Base-by-base conservation (phyloP, 495 filamentous ascomycete genomes). In the Chaetomium fimeti region DNA sequence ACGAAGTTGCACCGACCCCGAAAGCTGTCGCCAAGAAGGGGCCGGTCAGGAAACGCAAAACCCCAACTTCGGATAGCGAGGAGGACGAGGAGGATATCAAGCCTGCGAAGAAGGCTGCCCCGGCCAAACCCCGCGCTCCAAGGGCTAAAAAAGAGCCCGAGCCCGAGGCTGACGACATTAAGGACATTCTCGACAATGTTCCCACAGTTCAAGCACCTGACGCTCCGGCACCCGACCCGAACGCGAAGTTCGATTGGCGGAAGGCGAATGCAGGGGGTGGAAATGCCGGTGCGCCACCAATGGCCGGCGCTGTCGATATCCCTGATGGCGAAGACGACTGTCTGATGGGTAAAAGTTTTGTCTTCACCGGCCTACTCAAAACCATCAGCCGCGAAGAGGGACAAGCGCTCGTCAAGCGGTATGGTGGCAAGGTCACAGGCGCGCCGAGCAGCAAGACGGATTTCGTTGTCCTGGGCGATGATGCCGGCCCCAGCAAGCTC, bases 401-500 rank as follows among this genome's bases (percentile, higher is more conserved):
- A 27, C 90, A 93, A 64, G 85, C 84, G 36, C 78, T 99, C 6
- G 91, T 98, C 25, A 98, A 98, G 72, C 85, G 88, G 61, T 91
- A 97, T 75, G 95, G 94, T 48, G 94, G 95, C 66, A 97, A 96
- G 75, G 86, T 95, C 45, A 96, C 89, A 13, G 75, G 74, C n/a
- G 88, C 84, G 2, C 94, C 94, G 38, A 97, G 92, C 69, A 87
- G 84, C 56, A 99, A 95, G 74, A 99, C 94, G 11, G 93, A 84
- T 72, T 99, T 89, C 71, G 92, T 99, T 55, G 89, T 99, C 25
- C 83, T 98, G 13, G 94, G 94, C 13, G 83, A 81, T 22, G 94
- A 97, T 75, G 94, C 94, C 38, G 94, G 94, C 0, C 95, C 95
- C 5, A 92, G 87, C 74, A 99, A 99, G 74, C 83, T 99, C n/a